Conservation (phyloP, 2,329 filamentous ascomycete species). For the Fusarium praegraminearum region DNA sequence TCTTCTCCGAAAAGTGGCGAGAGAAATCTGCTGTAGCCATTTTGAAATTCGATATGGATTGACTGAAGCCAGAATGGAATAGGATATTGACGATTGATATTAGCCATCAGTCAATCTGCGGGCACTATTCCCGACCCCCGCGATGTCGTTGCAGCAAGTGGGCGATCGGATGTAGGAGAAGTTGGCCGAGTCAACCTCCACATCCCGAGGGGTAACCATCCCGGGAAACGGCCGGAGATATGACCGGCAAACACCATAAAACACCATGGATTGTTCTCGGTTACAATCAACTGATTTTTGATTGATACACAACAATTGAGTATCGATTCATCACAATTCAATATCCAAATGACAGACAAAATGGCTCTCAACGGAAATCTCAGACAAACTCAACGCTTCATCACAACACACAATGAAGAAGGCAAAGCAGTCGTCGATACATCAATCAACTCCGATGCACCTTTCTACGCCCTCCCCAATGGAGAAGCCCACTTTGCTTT, state of each 20-base stretch:
- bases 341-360: neutral
- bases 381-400: conserved; percentile 35
- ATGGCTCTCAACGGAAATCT: conserved; percentile 41
- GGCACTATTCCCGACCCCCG: neutral
- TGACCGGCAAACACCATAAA: neutral
- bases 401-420: conserved; percentile 46
- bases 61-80: rapidly evolving
- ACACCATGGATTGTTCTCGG: rapidly evolving
- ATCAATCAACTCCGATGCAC: conserved; percentile 35
- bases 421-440: conserved; percentile 42
- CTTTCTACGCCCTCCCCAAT: conserved; percentile 38
- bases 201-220: conserved; percentile 24
- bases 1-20: conserved; percentile 63
- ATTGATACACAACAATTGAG: neutral
- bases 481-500: conserved; percentile 42
- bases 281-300: too few species aligned
- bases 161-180: conserved; percentile 6
- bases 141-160: neutral
- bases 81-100: neutral
- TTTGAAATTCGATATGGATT: neutral
- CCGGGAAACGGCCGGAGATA: neutral
- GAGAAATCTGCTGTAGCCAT: conserved; percentile 9
- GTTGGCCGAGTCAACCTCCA: conserved; percentile 10
- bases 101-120: neutral
- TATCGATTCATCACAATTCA: neutral